phyloP scores from a whole-genome alignment of 78 protist genomes.

The Pigoraptor vietnamica region DNA sequence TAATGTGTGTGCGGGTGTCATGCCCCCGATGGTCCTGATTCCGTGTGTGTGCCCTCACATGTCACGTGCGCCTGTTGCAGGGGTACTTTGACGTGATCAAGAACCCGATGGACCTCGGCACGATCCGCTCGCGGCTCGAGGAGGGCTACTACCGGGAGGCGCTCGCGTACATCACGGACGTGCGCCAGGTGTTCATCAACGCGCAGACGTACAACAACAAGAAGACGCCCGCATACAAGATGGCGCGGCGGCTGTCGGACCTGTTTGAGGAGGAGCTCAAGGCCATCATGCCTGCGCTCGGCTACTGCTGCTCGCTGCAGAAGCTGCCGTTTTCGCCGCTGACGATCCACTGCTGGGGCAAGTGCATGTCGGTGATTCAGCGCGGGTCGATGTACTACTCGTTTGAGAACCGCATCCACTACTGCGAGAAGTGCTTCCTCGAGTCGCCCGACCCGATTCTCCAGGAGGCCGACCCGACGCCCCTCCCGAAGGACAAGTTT shows the following conservation, averaged over 20 bases:
- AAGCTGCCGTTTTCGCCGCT: background rate
- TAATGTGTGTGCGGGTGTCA: too few relatives aligned
- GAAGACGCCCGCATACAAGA: background rate
- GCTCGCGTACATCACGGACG: background rate
- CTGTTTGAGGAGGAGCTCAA: conserved; percentile 7
- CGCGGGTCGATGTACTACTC: background rate
- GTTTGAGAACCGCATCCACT: conserved; percentile 5
- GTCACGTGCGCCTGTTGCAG: too few relatives aligned
- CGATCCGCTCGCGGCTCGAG: background rate
- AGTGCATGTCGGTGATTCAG: conserved; percentile 10
- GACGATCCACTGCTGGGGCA: conserved; percentile 12
- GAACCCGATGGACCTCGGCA: conserved; percentile 61
- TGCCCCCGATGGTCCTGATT: too few relatives aligned
- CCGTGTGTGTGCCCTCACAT: too few relatives aligned
- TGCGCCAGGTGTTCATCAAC: conserved; percentile 30
- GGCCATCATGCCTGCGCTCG: background rate
- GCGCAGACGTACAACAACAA: conserved; percentile 10
- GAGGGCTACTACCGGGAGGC: background rate
- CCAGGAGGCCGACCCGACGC: background rate
- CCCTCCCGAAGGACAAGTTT: background rate
- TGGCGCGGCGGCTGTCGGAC: background rate
- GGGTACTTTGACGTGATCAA: conserved; percentile 40
- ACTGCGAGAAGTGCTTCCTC: background rate
- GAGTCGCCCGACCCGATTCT: background rate
- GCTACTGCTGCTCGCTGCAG: conserved; percentile 18